Percentiles rank a stretch among this genome's conserved stretches.
These are phyloP conservation scores for Hypoxylon fuscum DNA, from an alignment of 495 filamentous ascomycete species.

Conservation along the genomic window DNA sequence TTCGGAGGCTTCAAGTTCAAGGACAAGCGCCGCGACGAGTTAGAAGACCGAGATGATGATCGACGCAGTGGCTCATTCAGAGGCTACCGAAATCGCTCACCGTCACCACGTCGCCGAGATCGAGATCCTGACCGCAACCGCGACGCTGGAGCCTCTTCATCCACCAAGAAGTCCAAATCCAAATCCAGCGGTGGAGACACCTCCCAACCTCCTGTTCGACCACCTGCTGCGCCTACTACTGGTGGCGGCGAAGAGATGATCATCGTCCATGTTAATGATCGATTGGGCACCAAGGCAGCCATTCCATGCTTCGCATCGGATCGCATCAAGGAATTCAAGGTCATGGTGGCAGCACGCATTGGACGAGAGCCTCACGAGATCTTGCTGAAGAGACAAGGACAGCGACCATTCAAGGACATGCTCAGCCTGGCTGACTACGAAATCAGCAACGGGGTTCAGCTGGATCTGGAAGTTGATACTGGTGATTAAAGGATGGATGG, in stretches of 20 bases:
- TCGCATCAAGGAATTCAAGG: constrained; percentile 85
- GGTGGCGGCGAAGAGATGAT: constrained; percentile 79
- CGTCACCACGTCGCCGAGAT: constrained; percentile 47
- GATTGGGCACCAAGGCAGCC: constrained; percentile 86
- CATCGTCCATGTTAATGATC: constrained; percentile 89
- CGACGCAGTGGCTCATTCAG: constrained; percentile 53
- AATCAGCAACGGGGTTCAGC: constrained; percentile 85
- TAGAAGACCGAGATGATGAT: constrained; percentile 58
- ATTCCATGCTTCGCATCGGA: constrained; percentile 88
- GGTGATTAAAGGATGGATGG: constrained; percentile 63
- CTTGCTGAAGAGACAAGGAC: constrained; percentile 87
- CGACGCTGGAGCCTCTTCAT: constrained; percentile 26
- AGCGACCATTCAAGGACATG: constrained; percentile 89
- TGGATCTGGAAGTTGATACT: constrained; percentile 87
- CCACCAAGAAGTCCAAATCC: constrained; percentile 35
- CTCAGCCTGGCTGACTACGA: constrained; percentile 90
- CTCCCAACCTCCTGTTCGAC: constrained; percentile 37
- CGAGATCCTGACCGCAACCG: constrained; percentile 40
- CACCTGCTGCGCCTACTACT: constrained; percentile 43
- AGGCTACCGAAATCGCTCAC: constrained; percentile 63
- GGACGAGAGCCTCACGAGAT: constrained; percentile 91
- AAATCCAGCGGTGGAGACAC: constrained; percentile 40
- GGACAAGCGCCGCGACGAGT: constrained; percentile 64
- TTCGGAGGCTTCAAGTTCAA: constrained; percentile 73
- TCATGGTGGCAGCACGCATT: constrained; percentile 85